A percentile compares a stretch with the other conserved stretches of the same genome.
Evolutionary conservation across 139 green algal species (phyloP).

Genomic region (Haematococcus lacustris): DNA sequence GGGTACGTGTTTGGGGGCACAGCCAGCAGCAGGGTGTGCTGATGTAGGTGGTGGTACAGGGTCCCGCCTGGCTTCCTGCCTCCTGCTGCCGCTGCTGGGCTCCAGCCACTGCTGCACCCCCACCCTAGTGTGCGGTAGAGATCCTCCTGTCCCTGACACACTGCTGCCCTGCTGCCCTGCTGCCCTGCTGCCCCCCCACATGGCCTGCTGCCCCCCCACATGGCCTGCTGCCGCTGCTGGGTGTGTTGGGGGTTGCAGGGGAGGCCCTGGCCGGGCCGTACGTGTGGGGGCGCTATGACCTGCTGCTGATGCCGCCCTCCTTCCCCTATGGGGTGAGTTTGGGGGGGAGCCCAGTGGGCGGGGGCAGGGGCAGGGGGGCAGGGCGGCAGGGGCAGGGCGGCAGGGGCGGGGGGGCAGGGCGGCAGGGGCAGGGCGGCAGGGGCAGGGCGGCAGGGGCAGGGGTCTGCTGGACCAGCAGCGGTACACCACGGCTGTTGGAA

Average conservation of each 20-base stretch:
- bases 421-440: no score
- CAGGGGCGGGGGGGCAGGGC: no score
- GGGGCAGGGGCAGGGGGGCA: neutral
- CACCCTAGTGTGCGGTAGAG: no score
- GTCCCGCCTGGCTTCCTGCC: no score
- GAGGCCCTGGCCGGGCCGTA: conserved; percentile 82
- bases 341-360: neutral
- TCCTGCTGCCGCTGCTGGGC: no score
- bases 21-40: neutral
- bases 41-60: neutral
- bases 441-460: no score
- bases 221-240: no score
- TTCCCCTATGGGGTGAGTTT: conserved; percentile 71
- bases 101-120: no score
- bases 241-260: no score
- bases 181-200: neutral
- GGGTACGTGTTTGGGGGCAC: neutral
- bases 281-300: conserved; percentile 87
- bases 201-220: neutral
- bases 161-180: neutral
- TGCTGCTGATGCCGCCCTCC: conserved; percentile 85
- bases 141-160: neutral
- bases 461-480: neutral
- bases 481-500: neutral
- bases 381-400: neutral